These are phyloP conservation scores for Aspergillus carlsbadensis DNA, from an alignment of 495 filamentous ascomycete species.

Conservation along the genomic window DNA sequence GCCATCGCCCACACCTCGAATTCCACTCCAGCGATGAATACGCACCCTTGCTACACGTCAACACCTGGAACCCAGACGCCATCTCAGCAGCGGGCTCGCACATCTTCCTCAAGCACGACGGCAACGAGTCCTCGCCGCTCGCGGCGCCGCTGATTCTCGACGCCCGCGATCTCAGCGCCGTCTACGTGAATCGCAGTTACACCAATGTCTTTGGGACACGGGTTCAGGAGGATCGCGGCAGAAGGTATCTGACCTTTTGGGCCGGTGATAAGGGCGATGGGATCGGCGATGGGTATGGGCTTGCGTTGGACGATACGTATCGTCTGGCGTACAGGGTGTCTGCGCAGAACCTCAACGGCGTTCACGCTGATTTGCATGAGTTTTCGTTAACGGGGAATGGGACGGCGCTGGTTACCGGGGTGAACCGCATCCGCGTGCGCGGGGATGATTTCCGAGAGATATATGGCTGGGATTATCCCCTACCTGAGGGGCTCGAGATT, in stretches of 20 bases:
- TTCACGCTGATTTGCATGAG: conserved; percentile 34
- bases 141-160: conserved; percentile 21
- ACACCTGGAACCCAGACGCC: conserved; percentile 14
- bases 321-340: conserved; percentile 19
- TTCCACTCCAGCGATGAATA: conserved; percentile 24
- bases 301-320: conserved; percentile 22
- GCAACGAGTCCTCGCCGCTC: conserved; percentile 21
- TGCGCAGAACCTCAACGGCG: conserved; percentile 15
- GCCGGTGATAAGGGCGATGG: conserved; percentile 21
- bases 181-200: conserved; percentile 23
- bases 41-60: conserved; percentile 20
- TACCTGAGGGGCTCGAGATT: conserved; percentile 20
- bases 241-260: conserved; percentile 22
- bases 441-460: not conserved
- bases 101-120: conserved; percentile 25
- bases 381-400: conserved; percentile 37
- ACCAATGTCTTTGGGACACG: conserved; percentile 24
- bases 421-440: conserved; percentile 28
- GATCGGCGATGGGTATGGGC: conserved; percentile 23
- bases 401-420: conserved; percentile 46
- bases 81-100: conserved; percentile 21
- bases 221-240: conserved; percentile 17
- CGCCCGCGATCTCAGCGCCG: conserved; percentile 19
- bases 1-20: conserved; percentile 24
- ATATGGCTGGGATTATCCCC: not conserved